These are phyloP conservation scores for Agapanthus africanus DNA, from an alignment of 106 monocot species.

Conservation along the genomic window DNA sequence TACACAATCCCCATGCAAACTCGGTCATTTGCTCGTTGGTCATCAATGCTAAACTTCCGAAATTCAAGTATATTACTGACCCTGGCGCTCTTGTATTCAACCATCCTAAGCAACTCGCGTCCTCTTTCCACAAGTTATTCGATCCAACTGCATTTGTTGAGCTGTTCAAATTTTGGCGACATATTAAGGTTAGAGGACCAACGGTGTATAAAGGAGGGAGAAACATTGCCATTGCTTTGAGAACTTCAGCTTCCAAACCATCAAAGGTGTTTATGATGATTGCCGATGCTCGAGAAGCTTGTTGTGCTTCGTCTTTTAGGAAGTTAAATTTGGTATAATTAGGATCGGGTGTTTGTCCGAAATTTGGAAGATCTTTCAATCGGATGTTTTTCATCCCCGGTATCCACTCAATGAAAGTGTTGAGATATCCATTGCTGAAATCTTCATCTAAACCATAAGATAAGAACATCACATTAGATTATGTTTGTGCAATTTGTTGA, in stretches of 20 bases:
- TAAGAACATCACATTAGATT: background rate
- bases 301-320: constrained; percentile 9
- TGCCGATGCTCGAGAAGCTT: background rate
- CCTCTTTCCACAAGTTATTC: too few species aligned
- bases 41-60: too few species aligned
- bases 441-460: constrained; percentile 21
- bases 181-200: background rate
- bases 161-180: too few species aligned
- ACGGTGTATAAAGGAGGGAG: background rate
- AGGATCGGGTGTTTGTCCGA: background rate
- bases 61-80: background rate
- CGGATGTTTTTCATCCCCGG: background rate
- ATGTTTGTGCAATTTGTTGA: background rate
- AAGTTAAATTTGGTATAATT: background rate
- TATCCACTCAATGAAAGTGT: background rate
- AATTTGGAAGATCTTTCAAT: background rate
- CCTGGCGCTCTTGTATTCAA: background rate
- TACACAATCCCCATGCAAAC: constrained; percentile 7
- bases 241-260: background rate
- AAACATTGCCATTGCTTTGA: background rate
- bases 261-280: constrained; percentile 5
- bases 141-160: too few species aligned
- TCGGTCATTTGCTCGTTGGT: too few species aligned
- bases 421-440: background rate
- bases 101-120: constrained; percentile 8